Conservation (phyloP, 371 early-diverging fungal genomes). For the Mortierella sp. region DNA sequence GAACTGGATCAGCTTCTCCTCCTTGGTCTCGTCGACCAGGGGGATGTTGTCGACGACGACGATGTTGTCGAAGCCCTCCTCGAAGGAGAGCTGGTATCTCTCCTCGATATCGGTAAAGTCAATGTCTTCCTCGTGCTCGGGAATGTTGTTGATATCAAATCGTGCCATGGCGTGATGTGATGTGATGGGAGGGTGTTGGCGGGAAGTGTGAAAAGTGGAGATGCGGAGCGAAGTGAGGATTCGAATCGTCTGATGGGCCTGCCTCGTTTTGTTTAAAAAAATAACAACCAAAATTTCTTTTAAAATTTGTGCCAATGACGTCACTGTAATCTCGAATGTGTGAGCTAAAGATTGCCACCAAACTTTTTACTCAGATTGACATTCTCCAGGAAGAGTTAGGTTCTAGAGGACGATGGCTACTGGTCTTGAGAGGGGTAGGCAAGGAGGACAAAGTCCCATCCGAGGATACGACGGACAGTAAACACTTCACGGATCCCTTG, state of each 20-base stretch:
- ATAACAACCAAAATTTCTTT: neutral
- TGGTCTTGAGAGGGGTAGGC: slow-evolving; percentile 38
- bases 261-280: neutral
- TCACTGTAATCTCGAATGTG: neutral
- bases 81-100: slow-evolving; percentile 74
- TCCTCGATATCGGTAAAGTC: slow-evolving; percentile 95
- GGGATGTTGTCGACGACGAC: slow-evolving; percentile 95
- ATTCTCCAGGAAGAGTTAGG: too few relatives aligned
- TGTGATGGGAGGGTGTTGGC: neutral
- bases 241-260: neutral
- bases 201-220: neutral
- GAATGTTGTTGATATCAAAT: slow-evolving; percentile 69
- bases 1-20: slow-evolving; percentile 84
- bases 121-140: slow-evolving; percentile 78
- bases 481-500: slow-evolving; percentile 51
- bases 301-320: neutral
- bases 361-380: too few relatives aligned
- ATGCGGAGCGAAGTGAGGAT: neutral
- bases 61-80: slow-evolving; percentile 86
- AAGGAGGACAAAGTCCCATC: slow-evolving; percentile 53
- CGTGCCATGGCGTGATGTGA: slow-evolving; percentile 23
- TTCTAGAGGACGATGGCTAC: too few relatives aligned
- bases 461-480: slow-evolving; percentile 40
- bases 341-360: too few relatives aligned
- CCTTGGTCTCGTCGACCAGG: slow-evolving; percentile 88